Evolutionary conservation across 2,329 filamentous ascomycete species (phyloP).

Genomic region (Exophiala bonariae): DNA sequence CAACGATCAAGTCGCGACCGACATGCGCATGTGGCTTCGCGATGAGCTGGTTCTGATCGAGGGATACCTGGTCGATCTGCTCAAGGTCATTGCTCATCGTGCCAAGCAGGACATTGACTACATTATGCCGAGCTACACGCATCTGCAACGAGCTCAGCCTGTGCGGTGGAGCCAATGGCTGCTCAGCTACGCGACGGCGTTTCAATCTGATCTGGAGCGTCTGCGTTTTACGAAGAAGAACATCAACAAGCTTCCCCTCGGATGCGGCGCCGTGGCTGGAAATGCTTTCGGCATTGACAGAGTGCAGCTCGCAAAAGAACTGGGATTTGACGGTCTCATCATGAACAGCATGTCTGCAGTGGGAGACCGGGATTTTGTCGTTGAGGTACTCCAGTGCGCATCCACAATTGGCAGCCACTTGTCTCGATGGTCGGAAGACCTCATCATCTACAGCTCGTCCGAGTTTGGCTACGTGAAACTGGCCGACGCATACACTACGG

Average conservation of each 20-base stretch:
- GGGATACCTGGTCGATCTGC: slow-evolving; percentile 64
- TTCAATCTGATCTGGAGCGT: slow-evolving; percentile 73
- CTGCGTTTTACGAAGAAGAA: slow-evolving; percentile 70
- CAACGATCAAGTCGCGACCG: slow-evolving; percentile 87
- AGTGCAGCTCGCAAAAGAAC: slow-evolving; percentile 74
- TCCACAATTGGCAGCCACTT: slow-evolving; percentile 77
- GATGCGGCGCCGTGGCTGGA: slow-evolving; percentile 74
- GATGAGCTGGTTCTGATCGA: slow-evolving; percentile 73
- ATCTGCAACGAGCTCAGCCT: slow-evolving; percentile 77
- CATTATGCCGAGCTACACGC: slow-evolving; percentile 87
- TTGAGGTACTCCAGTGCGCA: slow-evolving; percentile 79
- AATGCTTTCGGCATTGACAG: slow-evolving; percentile 82
- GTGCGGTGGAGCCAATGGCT: slow-evolving; percentile 83
- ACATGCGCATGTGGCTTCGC: slow-evolving; percentile 87
- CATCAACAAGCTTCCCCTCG: slow-evolving; percentile 72
- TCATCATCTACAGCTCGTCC: slow-evolving; percentile 76
- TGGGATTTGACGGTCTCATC: slow-evolving; percentile 71
- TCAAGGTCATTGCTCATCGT: slow-evolving; percentile 67
- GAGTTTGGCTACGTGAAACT: slow-evolving; percentile 76
- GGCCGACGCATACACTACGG: slow-evolving; percentile 78
- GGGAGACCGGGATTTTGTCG: slow-evolving; percentile 77
- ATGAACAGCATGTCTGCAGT: slow-evolving; percentile 78
- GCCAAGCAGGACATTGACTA: slow-evolving; percentile 74
- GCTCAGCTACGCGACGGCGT: slow-evolving; percentile 70
- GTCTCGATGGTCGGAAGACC: slow-evolving; percentile 77